Evolutionary conservation across 2,329 filamentous ascomycete species (phyloP).

Genomic region (Nectriaceae sp.): DNA sequence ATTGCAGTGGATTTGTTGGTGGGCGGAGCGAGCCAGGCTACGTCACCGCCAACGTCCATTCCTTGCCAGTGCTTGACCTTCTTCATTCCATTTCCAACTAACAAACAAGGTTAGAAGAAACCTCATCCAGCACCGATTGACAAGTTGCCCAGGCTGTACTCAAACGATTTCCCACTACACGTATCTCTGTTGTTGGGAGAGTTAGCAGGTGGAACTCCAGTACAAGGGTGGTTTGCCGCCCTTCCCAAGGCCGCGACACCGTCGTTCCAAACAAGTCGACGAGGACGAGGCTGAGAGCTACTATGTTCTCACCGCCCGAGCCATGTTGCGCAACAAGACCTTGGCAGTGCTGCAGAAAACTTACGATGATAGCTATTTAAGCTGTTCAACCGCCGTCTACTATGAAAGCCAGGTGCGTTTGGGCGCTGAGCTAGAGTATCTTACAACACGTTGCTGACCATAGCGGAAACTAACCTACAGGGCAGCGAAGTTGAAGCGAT

Average conservation of each 20-base stretch:
- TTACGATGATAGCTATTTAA: conserved; percentile 94
- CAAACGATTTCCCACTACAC: too few relatives aligned
- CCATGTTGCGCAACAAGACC: conserved; percentile 56
- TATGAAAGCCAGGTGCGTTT: conserved; percentile 84
- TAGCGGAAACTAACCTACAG: conserved; percentile 44
- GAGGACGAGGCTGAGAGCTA: conserved; percentile 24
- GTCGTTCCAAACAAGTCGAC: too few relatives aligned
- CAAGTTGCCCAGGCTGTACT: too few relatives aligned
- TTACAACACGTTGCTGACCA: not conserved
- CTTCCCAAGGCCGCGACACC: too few relatives aligned
- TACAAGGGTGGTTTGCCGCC: too few relatives aligned
- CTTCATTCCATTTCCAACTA: conserved; percentile 19
- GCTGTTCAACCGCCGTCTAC: conserved; percentile 93
- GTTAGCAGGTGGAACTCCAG: too few relatives aligned
- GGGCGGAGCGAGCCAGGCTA: conserved; percentile 26
- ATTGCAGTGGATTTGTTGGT: conserved; percentile 10
- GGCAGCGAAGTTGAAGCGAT: conserved; percentile 90
- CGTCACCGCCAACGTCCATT: conserved; percentile 26
- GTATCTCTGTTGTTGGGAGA: too few relatives aligned
- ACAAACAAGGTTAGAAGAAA: conserved; percentile 5
- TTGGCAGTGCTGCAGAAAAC: conserved; percentile 88
- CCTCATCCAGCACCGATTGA: too few relatives aligned
- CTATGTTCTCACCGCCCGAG: conserved; percentile 32
- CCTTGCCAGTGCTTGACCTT: conserved; percentile 6
- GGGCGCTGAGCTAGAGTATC: not conserved